Base-by-base conservation (phyloP, 2,329 filamentous ascomycete species). In the Diplodia intermedia region DNA sequence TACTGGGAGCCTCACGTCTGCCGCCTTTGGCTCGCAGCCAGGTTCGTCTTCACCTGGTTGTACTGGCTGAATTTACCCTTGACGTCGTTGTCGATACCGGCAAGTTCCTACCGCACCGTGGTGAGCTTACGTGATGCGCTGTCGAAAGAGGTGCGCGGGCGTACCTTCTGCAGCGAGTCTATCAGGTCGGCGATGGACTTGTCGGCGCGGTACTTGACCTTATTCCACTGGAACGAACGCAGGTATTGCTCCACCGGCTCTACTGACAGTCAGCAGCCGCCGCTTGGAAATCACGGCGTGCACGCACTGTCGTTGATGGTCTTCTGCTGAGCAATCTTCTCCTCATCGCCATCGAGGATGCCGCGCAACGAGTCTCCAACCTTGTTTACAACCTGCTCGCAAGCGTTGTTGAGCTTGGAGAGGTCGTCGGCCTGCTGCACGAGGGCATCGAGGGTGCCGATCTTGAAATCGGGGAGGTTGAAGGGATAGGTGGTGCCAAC, bases 381-480 rank as follows among this genome's bases (percentile, higher is more conserved):
- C 82, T 97, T 98, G 73, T 86, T 86, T 49, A 97, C 94, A 7
- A 97, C 92, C 65, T 85, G 87, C 80, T 94, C 88, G 79, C 93
- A 97, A 43, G 87, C 86, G 43, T 85, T 80, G 72, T 96, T 92
- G 63, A 98, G 89, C 87, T 97, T 98, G 69, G 90, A 86, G 66
- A 99, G 85, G 76, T 98, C 95, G 77, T 99, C 95, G 68, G 95
- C 95, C 81, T 99, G 94, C 82, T 97, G 92, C 54, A 99, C 93
- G 68, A 99, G 86, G 49, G 91, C 93, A 82, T 99, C 95, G 47
- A 99, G 86, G 0, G 95, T 97, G 69, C 95, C 95, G 79, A 99
- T 97, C 84, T 98, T 99, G 86, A 99, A 97, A 72, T 93, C 90
- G 23, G 95, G 95, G 71, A 98, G 91, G 68, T 87, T 83, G 77